A percentile compares a stretch with the other conserved stretches of the same genome.
These are phyloP conservation scores for Ascochyta fabae DNA, from an alignment of 2,329 filamentous ascomycete species.

Conservation along the genomic window DNA sequence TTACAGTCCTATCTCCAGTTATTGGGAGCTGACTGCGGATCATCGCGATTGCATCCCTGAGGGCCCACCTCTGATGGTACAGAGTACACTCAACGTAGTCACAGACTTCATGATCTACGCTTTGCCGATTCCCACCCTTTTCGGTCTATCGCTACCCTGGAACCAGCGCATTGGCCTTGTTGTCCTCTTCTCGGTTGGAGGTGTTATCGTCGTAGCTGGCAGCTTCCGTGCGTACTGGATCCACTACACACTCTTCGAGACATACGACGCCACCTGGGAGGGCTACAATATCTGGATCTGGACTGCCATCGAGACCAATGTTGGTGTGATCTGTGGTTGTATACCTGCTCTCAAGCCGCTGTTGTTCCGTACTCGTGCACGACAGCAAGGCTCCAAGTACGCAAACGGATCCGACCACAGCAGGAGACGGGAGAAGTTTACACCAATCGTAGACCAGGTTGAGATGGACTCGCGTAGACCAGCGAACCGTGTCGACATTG, in stretches of 20 bases:
- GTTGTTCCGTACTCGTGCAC: conserved; percentile 45
- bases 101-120: conserved; percentile 56
- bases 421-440: conserved; percentile 41
- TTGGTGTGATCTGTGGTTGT: conserved; percentile 54
- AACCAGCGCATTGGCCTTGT: conserved; percentile 53
- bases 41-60: conserved; percentile 53
- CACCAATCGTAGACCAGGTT: conserved; percentile 40
- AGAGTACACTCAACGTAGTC: conserved; percentile 53
- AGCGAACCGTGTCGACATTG: conserved; percentile 30
- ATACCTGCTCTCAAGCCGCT: conserved; percentile 54
- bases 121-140: conserved; percentile 56
- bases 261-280: conserved; percentile 56
- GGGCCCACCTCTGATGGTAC: conserved; percentile 52
- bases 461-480: conserved; percentile 45
- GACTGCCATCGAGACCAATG: conserved; percentile 53
- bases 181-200: conserved; percentile 53
- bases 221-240: conserved; percentile 57
- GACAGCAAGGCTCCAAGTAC: conserved; percentile 38
- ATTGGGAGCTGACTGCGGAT: conserved; percentile 51
- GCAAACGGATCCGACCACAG: conserved; percentile 42
- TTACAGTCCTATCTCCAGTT: conserved; percentile 53
- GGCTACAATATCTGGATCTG: conserved; percentile 53
- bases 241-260: conserved; percentile 53
- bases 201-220: conserved; percentile 56
- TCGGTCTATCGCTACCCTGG: conserved; percentile 53